Percentiles rank a stretch among this genome's conserved stretches.
Evolutionary conservation across 164 flowering plant genomes (phyloP).

Genomic region (Pachysandra terminalis): DNA sequence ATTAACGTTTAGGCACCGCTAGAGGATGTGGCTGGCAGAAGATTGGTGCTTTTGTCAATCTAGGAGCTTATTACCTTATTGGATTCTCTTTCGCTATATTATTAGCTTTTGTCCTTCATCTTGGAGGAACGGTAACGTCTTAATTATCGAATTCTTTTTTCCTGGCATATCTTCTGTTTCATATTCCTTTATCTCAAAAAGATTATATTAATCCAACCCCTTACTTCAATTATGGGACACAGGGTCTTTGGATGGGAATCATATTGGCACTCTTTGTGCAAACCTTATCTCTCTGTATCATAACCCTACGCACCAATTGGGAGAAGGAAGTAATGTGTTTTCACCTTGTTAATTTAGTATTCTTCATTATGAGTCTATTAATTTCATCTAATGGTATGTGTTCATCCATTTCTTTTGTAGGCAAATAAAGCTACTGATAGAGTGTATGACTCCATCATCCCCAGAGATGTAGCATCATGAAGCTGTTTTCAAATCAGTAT

Average conservation of each 20-base stretch:
- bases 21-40: too few relatives aligned
- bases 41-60: slow-evolving; percentile 42
- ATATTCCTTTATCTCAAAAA: background rate
- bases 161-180: background rate
- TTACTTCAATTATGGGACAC: background rate
- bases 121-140: slow-evolving; percentile 41
- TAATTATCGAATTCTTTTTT: background rate
- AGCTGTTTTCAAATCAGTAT: background rate
- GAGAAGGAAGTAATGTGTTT: background rate
- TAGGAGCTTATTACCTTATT: slow-evolving; percentile 45
- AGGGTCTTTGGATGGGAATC: too few relatives aligned
- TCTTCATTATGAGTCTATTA: too few relatives aligned
- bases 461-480: slow-evolving; percentile 5
- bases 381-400: too few relatives aligned
- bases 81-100: slow-evolving; percentile 39
- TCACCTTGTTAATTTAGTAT: background rate
- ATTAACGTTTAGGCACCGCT: slow-evolving; percentile 29
- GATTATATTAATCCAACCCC: background rate
- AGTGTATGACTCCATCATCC: slow-evolving; percentile 14
- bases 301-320: background rate
- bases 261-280: too few relatives aligned
- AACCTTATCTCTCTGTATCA: background rate
- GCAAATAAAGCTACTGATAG: slow-evolving; percentile 27
- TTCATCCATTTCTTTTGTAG: slow-evolving; percentile 15
- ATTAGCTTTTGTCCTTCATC: slow-evolving; percentile 36